phyloP scores from a whole-genome alignment of 352 stramenopile species.

The Globisporangium cylindrosporum region DNA sequence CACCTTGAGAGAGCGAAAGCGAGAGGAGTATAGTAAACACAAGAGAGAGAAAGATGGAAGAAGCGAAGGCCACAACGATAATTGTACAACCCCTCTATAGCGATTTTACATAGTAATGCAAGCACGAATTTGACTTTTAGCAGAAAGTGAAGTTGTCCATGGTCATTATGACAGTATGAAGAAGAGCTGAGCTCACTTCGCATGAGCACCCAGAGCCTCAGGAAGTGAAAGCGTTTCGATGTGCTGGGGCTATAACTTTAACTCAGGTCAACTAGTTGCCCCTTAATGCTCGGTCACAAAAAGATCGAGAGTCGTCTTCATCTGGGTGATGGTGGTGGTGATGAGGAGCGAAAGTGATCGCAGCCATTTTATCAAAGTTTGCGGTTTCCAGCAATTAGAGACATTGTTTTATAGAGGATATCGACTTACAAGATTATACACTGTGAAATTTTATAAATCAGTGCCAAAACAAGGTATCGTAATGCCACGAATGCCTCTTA shows the following conservation, averaged over 20 bases:
- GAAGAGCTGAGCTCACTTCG: too few relatives aligned
- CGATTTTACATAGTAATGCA: background rate
- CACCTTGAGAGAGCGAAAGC: background rate
- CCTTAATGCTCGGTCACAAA: too few relatives aligned
- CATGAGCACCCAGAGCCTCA: too few relatives aligned
- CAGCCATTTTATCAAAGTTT: too few relatives aligned
- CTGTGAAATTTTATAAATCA: constrained; percentile 14
- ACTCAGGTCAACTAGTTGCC: background rate
- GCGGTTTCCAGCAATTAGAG: background rate
- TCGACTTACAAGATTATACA: background rate
- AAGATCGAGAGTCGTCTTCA: too few relatives aligned
- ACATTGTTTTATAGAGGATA: background rate
- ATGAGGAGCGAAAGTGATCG: too few relatives aligned
- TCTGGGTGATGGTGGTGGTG: too few relatives aligned
- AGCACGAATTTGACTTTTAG: too few relatives aligned
- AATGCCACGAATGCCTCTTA: background rate
- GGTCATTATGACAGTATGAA: too few relatives aligned
- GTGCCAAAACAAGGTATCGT: constrained; percentile 2
- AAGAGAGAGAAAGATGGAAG: background rate
- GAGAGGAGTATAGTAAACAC: background rate
- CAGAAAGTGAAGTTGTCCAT: too few relatives aligned
- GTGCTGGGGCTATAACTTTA: background rate
- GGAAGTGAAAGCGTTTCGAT: background rate
- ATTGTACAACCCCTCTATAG: background rate
- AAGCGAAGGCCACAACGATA: background rate